Percentiles rank a stretch among this genome's conserved stretches.
Evolutionary conservation across 306 rosid genomes (phyloP).

Genomic region (Fagus sylvatica): DNA sequence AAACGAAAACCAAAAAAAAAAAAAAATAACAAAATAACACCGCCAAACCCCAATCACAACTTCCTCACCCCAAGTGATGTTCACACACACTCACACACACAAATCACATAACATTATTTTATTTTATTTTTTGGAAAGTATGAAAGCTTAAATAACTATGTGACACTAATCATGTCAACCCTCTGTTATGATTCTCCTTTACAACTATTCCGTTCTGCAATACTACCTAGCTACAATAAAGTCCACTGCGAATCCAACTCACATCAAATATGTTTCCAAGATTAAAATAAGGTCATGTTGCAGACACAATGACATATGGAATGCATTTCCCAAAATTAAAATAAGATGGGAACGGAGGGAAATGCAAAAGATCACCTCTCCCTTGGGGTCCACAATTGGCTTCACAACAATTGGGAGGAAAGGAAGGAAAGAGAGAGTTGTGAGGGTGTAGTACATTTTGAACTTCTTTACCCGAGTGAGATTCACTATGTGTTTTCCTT

Average conservation of each 20-base stretch:
- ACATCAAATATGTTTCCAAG: no score
- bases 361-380: background rate
- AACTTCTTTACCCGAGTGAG: background rate
- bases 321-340: background rate
- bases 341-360: background rate
- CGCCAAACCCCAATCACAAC: conserved; percentile 9
- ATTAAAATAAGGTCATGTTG: no score
- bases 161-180: no score
- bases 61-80: background rate
- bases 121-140: no score
- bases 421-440: background rate
- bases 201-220: no score
- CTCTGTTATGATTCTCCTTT: no score
- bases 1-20: background rate
- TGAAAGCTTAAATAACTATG: no score
- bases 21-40: background rate
- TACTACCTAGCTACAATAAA: no score
- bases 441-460: background rate
- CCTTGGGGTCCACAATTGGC: background rate
- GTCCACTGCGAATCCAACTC: no score
- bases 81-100: background rate
- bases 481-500: background rate
- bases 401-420: background rate
- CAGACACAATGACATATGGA: no score
- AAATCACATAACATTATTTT: no score